Evolutionary conservation across 441 rosid genomes (phyloP), one percentile per base, ranked within the genome.

Genomic region (Macaranga tanarius): DNA sequence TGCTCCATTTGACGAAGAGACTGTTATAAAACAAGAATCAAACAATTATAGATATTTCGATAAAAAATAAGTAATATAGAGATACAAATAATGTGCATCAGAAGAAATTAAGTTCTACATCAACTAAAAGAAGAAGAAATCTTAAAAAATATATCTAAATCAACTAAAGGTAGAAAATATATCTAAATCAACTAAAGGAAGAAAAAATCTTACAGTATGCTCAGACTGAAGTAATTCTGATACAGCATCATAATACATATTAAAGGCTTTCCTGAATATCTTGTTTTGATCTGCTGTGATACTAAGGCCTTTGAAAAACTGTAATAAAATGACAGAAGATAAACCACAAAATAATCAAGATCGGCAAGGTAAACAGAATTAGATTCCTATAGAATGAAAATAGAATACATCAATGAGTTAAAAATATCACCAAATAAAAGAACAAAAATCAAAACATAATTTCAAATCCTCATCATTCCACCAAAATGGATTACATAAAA

Each of bases 1-100:
- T 93, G 89, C 85, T 96, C 99, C 98, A 96, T 92, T 75, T 91
- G 99, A 71, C 90, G 90, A 78, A 96, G 98, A 42, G 87, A 87
- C 98, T 93, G 74, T 60, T 54, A 68, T 71, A 44, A 73, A 69
- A 69, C 48, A 44, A 75, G 64, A 54, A 54, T 44, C 28, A 48
- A 28, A 74, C 62, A 58, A 70, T 52, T 71, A 50, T 17, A 51
- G 66, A 40, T 60, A 54, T 55, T 26, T 62, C 26, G 51, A 62
- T 65, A 23, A 38, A 56, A 56, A 22, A 75, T 56, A 61, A 73
- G 19, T 47, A 65, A 12, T 42, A 48, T 5, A 15, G 20, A n/a
- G 6, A 20, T 11, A 10, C 10, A 25, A 62, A 54, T n/a, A 25
- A 55, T 47, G 69, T 45, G 15, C 4, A 44, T 60, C 34, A 55